Conservation (phyloP, 1,139 yeast genomes). For the Yamadazyma diospyri region DNA sequence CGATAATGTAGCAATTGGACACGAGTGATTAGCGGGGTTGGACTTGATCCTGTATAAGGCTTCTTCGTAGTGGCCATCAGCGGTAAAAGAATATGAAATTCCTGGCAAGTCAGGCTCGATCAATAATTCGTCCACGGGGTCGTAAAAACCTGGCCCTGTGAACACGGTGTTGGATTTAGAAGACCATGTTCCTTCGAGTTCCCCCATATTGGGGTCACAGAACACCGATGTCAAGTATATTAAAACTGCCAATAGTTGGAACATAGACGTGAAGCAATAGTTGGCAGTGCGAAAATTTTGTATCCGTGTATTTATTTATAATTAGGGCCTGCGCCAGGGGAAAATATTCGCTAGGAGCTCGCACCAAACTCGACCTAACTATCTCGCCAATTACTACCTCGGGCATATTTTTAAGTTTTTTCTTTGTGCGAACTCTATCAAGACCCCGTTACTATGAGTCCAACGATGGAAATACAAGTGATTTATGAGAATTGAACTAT, state of each 20-base stretch:
- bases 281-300: slow-evolving; percentile 7
- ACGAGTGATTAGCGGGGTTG: slow-evolving; percentile 70
- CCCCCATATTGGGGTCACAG: slow-evolving; percentile 30
- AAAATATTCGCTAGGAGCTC: too few species aligned
- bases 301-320: neutral
- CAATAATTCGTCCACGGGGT: slow-evolving; percentile 89
- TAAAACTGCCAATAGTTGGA: slow-evolving; percentile 2
- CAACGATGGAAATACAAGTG: too few species aligned
- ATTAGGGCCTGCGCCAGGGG: too few species aligned
- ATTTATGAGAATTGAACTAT: too few species aligned
- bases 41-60: slow-evolving; percentile 78
- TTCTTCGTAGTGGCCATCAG: slow-evolving; percentile 86
- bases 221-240: slow-evolving; percentile 8
- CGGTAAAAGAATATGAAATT: slow-evolving; percentile 85
- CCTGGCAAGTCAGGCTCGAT: slow-evolving; percentile 97
- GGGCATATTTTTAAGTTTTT: too few species aligned
- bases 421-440: too few species aligned
- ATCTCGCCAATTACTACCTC: too few species aligned
- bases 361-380: too few species aligned
- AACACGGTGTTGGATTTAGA: slow-evolving; percentile 91
- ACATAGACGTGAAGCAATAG: slow-evolving; percentile 6
- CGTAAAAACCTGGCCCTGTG: slow-evolving; percentile 96
- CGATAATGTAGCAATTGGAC: slow-evolving; percentile 78
- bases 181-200: slow-evolving; percentile 87
- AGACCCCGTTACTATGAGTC: too few species aligned